Evolutionary conservation across 345 rosid genomes (phyloP).

Genomic region (Clarkia xantiana): DNA sequence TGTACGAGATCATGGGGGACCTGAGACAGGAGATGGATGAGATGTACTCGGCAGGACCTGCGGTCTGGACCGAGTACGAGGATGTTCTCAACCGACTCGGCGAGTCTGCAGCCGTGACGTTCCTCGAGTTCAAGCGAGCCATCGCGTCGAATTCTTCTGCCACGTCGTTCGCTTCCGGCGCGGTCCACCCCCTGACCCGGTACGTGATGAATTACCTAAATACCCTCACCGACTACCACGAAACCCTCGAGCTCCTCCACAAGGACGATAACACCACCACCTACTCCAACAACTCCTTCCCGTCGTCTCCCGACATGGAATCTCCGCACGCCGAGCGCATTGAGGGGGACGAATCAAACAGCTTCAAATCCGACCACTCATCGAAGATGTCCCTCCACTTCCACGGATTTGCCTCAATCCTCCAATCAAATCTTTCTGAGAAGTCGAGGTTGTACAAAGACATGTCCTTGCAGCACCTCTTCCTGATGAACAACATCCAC

Average conservation of each 20-base stretch:
- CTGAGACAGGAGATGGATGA: slow-evolving; percentile 51
- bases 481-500: slow-evolving; percentile 76
- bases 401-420: slow-evolving; percentile 39
- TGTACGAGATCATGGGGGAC: slow-evolving; percentile 66
- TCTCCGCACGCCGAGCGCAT: slow-evolving; percentile 6
- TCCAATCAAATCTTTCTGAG: slow-evolving; percentile 53
- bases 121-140: slow-evolving; percentile 58
- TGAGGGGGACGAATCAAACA: slow-evolving; percentile 21
- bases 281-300: slow-evolving; percentile 15
- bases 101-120: slow-evolving; percentile 43
- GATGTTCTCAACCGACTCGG: slow-evolving; percentile 55
- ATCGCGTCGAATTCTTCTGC: slow-evolving; percentile 42
- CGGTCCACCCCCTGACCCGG: slow-evolving; percentile 59
- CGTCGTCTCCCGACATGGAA: slow-evolving; percentile 23
- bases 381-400: slow-evolving; percentile 37
- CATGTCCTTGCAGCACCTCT: slow-evolving; percentile 51
- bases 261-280: slow-evolving; percentile 27
- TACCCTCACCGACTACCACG: slow-evolving; percentile 49
- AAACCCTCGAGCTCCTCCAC: slow-evolving; percentile 49
- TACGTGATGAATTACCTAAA: slow-evolving; percentile 74
- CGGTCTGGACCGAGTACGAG: slow-evolving; percentile 37
- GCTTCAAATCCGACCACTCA: slow-evolving; percentile 6
- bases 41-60: slow-evolving; percentile 36
- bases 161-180: slow-evolving; percentile 58
- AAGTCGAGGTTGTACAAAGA: slow-evolving; percentile 56